Base-by-base conservation (phyloP, 2,329 filamentous ascomycete genomes). In the Juglanconis sp. region DNA sequence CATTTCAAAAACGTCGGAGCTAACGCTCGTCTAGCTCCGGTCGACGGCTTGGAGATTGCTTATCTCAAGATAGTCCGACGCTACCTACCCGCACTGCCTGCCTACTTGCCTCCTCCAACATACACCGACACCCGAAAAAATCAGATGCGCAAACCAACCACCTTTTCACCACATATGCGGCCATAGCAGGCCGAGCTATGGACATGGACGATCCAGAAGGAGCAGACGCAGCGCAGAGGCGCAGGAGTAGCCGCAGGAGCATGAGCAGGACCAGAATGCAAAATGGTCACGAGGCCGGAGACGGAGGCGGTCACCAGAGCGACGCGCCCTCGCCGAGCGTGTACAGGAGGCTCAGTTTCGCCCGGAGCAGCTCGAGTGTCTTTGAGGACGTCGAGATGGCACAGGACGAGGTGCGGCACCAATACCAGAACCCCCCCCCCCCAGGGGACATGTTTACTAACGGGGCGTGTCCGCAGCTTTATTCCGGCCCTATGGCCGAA, bases 351-450 rank as follows among this genome's bases (percentile, higher is more conserved):
- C 80, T 88, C 58, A 81, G 81, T 65, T 89, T 87, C 55, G 91
- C 91, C 69, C 80, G 87, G 68, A 92, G 89, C 76, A 86, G 82
- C 74, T 81, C 87, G 40, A 96, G 91, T 75, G 88, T 97, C 67
- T 88, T 96, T 68, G 92, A 92, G 66, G 92, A 96, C 74, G 93
- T 98, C n/a, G 94, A 97, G 73, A 98, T 99, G 95, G 94, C 95
- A 24, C 92, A 96, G 55, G 91, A 96, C 72, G 94, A 98, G 84
- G 91, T 95, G 71, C 56, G 75, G 54, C 49, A 35, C 10, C 6
- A 38, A 17, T 24, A 31, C 11, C 17, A 15, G 24, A 24, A 24
- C 9, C 32, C 48, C 42, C 38, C 69, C 63, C 9, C 24, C 44
- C 11, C n/a, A 10, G 30, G 46, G n/a, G 17, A 17, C 15, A 31